phyloP scores from a whole-genome alignment of 163 green algal genomes.

The Scenedesmus sp. region DNA sequence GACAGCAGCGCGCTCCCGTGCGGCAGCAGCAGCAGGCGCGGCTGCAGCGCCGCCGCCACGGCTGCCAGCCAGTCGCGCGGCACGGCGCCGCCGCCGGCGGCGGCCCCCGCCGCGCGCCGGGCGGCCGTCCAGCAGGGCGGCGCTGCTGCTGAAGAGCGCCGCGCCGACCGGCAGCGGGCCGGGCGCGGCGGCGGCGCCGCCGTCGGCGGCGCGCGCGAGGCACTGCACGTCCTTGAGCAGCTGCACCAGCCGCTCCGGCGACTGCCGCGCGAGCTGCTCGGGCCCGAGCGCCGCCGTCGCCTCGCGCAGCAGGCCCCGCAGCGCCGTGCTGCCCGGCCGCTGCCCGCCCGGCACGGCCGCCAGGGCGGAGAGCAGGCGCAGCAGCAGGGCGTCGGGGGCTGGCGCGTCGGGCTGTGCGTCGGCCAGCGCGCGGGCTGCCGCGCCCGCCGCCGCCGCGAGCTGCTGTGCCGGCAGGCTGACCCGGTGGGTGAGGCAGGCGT shows the following conservation, averaged over 20 bases:
- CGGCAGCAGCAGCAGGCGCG: constrained; percentile 37
- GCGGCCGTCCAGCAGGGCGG: not conserved
- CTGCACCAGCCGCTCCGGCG: constrained; percentile 31
- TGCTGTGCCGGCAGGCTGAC: not conserved
- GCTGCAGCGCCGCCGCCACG: constrained; percentile 13
- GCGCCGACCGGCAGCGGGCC: no score
- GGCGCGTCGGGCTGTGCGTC: not conserved
- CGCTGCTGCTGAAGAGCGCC: constrained; percentile 22
- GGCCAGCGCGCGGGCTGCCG: not conserved
- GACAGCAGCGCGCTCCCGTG: constrained; percentile 28
- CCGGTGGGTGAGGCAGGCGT: not conserved
- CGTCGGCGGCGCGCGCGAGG: not conserved
- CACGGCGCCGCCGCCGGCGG: not conserved
- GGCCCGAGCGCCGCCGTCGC: constrained; percentile 55
- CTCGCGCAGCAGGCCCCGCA: constrained; percentile 27
- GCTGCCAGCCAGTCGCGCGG: not conserved
- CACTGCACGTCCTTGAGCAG: constrained; percentile 27
- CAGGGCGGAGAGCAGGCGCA: constrained; percentile 24
- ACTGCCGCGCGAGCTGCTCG: constrained; percentile 1
- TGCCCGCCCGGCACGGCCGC: constrained; percentile 1
- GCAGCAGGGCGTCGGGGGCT: not conserved
- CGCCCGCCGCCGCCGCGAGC: not conserved
- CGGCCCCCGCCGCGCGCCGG: not conserved
- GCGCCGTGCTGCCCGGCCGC: not conserved
- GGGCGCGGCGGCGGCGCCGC: constrained; percentile 14